These are phyloP conservation scores for Chrysanthemum lavandulifolium DNA, from an alignment of 129 eudicot species.

Conservation along the genomic window DNA sequence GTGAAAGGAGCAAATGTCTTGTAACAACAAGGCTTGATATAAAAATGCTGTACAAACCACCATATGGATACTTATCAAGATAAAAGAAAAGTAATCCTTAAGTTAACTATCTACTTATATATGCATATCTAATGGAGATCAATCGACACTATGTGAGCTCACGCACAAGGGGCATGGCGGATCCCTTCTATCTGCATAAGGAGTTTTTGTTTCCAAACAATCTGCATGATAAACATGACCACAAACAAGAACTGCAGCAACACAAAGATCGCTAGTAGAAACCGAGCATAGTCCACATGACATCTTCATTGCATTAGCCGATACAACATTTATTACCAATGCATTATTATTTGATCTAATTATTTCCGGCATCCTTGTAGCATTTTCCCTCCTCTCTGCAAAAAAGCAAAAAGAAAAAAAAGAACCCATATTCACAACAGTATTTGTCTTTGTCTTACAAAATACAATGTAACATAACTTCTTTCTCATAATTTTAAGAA, in stretches of 20 bases:
- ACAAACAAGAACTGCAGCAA: conserved; percentile 74
- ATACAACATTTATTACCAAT: conserved; percentile 18
- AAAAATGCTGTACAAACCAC: not conserved
- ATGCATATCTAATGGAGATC: not conserved
- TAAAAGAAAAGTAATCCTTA: conserved; percentile 2
- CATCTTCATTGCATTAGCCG: conserved; percentile 18
- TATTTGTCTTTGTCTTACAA: not conserved
- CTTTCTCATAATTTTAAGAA: not conserved
- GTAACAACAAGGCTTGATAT: no score
- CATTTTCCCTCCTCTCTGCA: conserved; percentile 18
- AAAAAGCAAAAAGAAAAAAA: not conserved
- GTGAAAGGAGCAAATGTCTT: no score
- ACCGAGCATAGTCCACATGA: conserved; percentile 23
- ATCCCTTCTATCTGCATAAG: conserved; percentile 50
- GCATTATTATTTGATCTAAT: conserved; percentile 8
- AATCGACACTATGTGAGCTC: conserved; percentile 17
- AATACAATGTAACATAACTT: not conserved
- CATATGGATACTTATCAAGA: conserved; percentile 2
- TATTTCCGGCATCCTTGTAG: conserved; percentile 16
- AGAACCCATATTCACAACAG: not conserved
- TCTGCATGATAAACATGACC: conserved; percentile 83
- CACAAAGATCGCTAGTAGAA: conserved; percentile 50
- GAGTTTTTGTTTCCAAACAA: conserved; percentile 63
- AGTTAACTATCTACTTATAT: conserved; percentile 8
- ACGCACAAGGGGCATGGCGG: conserved; percentile 74